Evolutionary conservation across 192 early-diverging fungal genomes (phyloP), one percentile per base, ranked within the genome.

Genomic region (Mycoemilia scoparia): DNA sequence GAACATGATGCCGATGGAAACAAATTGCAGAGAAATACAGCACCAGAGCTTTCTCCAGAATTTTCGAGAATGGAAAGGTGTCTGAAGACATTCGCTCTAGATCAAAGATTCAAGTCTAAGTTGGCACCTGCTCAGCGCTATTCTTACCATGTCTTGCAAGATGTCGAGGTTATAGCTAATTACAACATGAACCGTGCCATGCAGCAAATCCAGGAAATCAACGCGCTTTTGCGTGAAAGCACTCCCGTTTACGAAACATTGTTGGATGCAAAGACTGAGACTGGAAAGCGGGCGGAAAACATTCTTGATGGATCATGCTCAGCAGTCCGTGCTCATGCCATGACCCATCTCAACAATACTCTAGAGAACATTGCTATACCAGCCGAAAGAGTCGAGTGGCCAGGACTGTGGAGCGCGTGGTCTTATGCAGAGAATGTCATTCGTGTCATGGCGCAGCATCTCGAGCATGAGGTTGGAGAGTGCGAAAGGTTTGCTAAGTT

Each of bases 101-200:
- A 93, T 60, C 93, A 98, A 56, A 79, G 95, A 13, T 71, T 79
- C 33, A 82, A 81, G 42, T 84, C 84, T 25, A 98, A 98, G 64
- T 60, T 98, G 21, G 77, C 82, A 2, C 95, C 95, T 1, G 89
- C 87, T 18, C 84, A 89, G 58, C 70, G 82, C 41, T 98, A 90
- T 43, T 60, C 93, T 4, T 58, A 64, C 31, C 90, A 92, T 48
- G 63, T 95, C 27, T 64, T 98, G 21, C 49, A 46, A 38, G 95
- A 98, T 42, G 59, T 93, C 35, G 53, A 66, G 35, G 46, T 73
- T 6, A 50, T 93, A 9, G 70, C 82, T 3, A 71, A 71, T 21
- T 68, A 70, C 29, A 93, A 89, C 52, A 58, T 61, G 25, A 56
- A 57, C 10, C 53, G 66, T 14, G 75, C 79, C 5, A 66, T 55